Conservation (phyloP, 352 stramenopile species). For the Globisporangium middletonii region DNA sequence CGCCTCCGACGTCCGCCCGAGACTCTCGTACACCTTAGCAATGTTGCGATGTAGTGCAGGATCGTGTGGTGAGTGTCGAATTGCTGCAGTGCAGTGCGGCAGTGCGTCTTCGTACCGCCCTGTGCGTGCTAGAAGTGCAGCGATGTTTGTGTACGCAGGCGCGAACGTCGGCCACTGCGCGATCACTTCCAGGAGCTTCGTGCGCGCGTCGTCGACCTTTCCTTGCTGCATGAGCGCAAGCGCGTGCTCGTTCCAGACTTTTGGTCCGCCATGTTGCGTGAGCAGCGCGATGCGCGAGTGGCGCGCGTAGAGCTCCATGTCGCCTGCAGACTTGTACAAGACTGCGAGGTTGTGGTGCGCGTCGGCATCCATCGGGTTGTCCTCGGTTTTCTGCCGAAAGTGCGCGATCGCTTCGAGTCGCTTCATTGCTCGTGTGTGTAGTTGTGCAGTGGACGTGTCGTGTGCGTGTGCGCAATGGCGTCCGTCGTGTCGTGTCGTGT, state of each 20-base stretch:
- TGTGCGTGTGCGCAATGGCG: too few species aligned
- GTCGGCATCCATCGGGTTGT: conserved; percentile 47
- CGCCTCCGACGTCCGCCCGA: conserved; percentile 41
- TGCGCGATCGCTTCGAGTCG: conserved; percentile 50
- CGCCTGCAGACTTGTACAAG: conserved; percentile 37
- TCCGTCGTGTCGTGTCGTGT: too few species aligned
- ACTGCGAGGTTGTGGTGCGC: conserved; percentile 58
- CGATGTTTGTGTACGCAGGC: conserved; percentile 50
- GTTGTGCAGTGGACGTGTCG: background rate
- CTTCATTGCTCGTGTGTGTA: conserved; percentile 22
- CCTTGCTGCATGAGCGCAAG: conserved; percentile 42
- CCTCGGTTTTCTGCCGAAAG: conserved; percentile 48
- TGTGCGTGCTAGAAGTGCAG: conserved; percentile 30
- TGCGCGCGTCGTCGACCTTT: conserved; percentile 30
- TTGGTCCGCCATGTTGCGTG: conserved; percentile 44
- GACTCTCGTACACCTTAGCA: conserved; percentile 43
- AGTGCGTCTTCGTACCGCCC: conserved; percentile 46
- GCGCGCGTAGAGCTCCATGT: conserved; percentile 30
- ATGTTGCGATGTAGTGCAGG: conserved; percentile 49
- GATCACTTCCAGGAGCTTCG: conserved; percentile 36
- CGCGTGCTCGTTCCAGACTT: conserved; percentile 56
- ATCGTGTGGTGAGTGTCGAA: conserved; percentile 35
- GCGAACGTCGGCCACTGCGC: conserved; percentile 41
- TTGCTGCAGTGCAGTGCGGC: conserved; percentile 24
- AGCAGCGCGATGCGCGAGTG: conserved; percentile 57